These are phyloP conservation scores for Candida tetrigidarum DNA, from an alignment of 1,139 yeast genomes.

Conservation along the genomic window DNA sequence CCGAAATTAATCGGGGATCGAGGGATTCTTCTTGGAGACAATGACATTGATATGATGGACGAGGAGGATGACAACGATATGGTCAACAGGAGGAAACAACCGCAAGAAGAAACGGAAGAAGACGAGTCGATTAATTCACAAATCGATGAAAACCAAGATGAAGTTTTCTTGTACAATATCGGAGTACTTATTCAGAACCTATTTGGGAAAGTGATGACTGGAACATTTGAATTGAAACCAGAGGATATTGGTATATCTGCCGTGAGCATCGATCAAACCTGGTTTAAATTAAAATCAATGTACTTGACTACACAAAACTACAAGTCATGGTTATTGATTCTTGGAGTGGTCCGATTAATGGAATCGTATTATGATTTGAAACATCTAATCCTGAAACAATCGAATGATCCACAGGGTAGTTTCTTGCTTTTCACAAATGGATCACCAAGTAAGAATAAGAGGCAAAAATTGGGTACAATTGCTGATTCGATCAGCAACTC, in stretches of 20 bases:
- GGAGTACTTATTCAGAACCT: conserved; percentile 28
- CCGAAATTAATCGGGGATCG: conserved; percentile 16
- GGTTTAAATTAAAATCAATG: conserved; percentile 35
- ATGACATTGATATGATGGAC: conserved; percentile 4
- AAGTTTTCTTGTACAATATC: conserved; percentile 23
- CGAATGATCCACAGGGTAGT: conserved; percentile 9
- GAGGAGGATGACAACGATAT: conserved; percentile 4
- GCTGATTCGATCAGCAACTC: conserved; percentile 23
- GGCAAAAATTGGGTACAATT: conserved; percentile 26
- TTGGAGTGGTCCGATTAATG: conserved; percentile 34
- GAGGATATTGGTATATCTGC: conserved; percentile 25
- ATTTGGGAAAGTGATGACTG: conserved; percentile 20
- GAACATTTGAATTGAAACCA: conserved; percentile 22
- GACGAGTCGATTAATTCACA: conserved; percentile 13
- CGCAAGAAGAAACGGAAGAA: conserved; percentile 11
- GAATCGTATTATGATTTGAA: conserved; percentile 29
- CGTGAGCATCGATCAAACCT: conserved; percentile 18
- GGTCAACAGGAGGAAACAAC: no score
- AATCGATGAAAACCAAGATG: conserved; percentile 11
- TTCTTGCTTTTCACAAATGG: conserved; percentile 6
- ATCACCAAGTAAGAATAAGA: conserved; percentile 14
- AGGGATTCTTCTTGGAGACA: conserved; percentile 10
- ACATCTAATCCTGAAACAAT: conserved; percentile 8
- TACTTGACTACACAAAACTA: conserved; percentile 23
- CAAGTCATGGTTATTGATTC: conserved; percentile 37